Evolutionary conservation across 164 flowering plant species (phyloP).

Genomic region (Magnolia sinica): DNA sequence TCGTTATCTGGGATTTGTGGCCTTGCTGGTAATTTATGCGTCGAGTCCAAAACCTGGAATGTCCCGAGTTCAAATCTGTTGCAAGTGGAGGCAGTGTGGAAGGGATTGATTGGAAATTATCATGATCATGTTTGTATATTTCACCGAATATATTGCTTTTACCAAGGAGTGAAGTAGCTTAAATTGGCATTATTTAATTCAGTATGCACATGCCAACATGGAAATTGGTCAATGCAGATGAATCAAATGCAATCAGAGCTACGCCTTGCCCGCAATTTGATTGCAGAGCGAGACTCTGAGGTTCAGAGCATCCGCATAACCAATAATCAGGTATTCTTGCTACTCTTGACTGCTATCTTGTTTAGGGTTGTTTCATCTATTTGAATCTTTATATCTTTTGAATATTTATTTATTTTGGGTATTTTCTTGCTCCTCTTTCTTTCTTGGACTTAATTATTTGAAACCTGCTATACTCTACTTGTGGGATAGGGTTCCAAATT

Average conservation of each 20-base stretch:
- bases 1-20: no score
- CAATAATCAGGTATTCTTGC: conserved; percentile 69
- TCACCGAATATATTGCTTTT: no score
- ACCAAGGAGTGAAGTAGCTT: no score
- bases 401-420: background rate
- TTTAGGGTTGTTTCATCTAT: background rate
- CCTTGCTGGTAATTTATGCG: no score
- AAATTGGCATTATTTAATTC: background rate
- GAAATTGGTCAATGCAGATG: conserved; percentile 52
- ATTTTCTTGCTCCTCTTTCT: background rate
- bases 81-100: no score
- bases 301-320: conserved; percentile 64
- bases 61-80: no score
- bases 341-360: background rate
- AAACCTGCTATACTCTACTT: background rate
- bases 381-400: background rate
- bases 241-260: conserved; percentile 92
- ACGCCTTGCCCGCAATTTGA: conserved; percentile 84
- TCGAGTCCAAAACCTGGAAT: no score
- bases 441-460: background rate
- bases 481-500: background rate
- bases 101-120: no score
- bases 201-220: background rate
- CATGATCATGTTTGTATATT: no score
- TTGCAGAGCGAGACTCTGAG: conserved; percentile 89